phyloP scores from a whole-genome alignment of 2,329 filamentous ascomycete genomes.

The Botryotinia narcissicola region DNA sequence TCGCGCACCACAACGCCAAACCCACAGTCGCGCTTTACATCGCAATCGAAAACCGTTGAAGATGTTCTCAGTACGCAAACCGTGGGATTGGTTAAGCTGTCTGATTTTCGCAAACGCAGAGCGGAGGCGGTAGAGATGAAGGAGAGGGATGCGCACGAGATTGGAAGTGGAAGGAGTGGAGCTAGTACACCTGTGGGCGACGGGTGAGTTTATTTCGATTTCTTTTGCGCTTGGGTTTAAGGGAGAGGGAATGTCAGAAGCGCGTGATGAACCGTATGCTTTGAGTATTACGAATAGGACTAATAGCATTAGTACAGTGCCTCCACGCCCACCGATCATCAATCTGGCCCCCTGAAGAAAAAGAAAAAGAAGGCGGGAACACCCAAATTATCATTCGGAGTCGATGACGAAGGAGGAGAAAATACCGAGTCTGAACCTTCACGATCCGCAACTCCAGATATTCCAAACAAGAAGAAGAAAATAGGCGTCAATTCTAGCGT shows the following conservation, averaged over 20 bases:
- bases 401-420: slow-evolving; percentile 46
- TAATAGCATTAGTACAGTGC: slow-evolving; percentile 39
- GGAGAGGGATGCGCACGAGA: slow-evolving; percentile 74
- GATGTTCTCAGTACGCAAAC: slow-evolving; percentile 40
- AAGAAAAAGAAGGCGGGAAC: slow-evolving; percentile 48
- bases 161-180: slow-evolving; percentile 30
- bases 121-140: slow-evolving; percentile 92
- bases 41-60: slow-evolving; percentile 38
- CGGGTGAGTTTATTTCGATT: slow-evolving; percentile 49
- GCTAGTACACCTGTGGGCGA: slow-evolving; percentile 43
- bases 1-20: slow-evolving; percentile 37
- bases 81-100: slow-evolving; percentile 85
- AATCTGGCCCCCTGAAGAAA: slow-evolving; percentile 39
- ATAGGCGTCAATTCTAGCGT: slow-evolving; percentile 63
- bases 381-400: slow-evolving; percentile 61
- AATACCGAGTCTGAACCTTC: slow-evolving; percentile 40
- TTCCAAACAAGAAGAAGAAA: slow-evolving; percentile 42
- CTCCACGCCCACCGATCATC: slow-evolving; percentile 44
- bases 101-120: slow-evolving; percentile 93
- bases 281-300: slow-evolving; percentile 22
- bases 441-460: slow-evolving; percentile 36
- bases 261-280: background rate
- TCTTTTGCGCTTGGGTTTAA: slow-evolving; percentile 19
- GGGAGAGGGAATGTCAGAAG: background rate
- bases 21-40: slow-evolving; percentile 35